phyloP scores from a whole-genome alignment of 192 early-diverging fungal genomes.

The Coemansia sp. region DNA sequence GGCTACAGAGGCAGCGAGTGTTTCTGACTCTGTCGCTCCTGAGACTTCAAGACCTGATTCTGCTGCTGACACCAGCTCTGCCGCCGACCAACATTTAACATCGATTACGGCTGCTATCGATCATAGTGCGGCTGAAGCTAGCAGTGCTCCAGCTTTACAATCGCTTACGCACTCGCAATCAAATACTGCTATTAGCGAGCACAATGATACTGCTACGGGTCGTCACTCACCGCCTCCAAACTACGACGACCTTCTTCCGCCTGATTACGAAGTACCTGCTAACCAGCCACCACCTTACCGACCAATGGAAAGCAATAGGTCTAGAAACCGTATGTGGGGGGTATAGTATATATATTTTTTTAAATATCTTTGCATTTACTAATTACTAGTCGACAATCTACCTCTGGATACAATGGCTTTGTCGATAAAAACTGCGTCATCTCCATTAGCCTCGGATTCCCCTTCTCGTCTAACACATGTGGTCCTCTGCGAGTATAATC shows the following conservation, averaged over 20 bases:
- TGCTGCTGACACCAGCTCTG: not conserved
- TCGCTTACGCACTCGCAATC: too few species aligned
- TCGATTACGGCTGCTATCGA: not conserved
- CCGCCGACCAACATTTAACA: not conserved
- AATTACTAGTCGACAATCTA: conserved; percentile 29
- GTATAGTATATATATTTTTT: not conserved
- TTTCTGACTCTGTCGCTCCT: not conserved
- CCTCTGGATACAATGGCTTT: conserved; percentile 25
- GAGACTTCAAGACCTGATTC: not conserved
- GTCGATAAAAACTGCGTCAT: conserved; percentile 18
- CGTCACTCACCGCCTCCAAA: conserved; percentile 28
- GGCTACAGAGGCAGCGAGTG: not conserved
- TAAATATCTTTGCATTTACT: conserved; percentile 5
- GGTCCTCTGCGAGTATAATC: conserved; percentile 22
- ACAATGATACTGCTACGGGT: not conserved
- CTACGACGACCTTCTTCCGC: conserved; percentile 46
- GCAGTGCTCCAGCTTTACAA: not conserved
- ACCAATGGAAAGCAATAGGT: conserved; percentile 4
- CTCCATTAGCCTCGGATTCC: conserved; percentile 28
- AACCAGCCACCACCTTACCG: conserved; percentile 43
- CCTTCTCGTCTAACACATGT: conserved; percentile 5
- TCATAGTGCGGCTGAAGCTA: not conserved
- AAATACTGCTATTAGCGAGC: not conserved
- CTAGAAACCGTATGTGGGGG: not conserved
- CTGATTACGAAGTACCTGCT: conserved; percentile 27